Conservation (phyloP, 2,329 filamentous ascomycete species). For the Sclerotiophoma versabilis region DNA sequence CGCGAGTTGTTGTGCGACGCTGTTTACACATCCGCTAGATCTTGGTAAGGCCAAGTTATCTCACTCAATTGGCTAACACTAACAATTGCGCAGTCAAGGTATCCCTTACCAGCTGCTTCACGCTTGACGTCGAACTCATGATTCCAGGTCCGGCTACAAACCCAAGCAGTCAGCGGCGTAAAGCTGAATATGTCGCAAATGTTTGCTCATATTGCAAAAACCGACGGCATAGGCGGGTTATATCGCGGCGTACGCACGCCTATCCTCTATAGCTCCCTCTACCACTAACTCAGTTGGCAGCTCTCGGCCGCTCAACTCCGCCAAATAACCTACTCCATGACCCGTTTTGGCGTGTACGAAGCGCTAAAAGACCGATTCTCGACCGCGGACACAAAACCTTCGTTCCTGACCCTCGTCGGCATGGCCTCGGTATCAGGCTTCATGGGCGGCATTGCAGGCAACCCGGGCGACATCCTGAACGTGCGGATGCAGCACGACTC, state of each 20-base stretch:
- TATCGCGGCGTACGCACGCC: slow-evolving; percentile 74
- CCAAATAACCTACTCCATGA: slow-evolving; percentile 92
- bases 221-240: slow-evolving; percentile 78
- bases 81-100: slow-evolving; percentile 54
- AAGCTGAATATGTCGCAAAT: slow-evolving; percentile 82
- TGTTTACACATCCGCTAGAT: slow-evolving; percentile 92
- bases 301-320: slow-evolving; percentile 91
- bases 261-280: neutral
- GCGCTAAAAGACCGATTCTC: slow-evolving; percentile 79
- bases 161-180: slow-evolving; percentile 72
- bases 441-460: slow-evolving; percentile 86
- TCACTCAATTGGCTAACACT: slow-evolving; percentile 27
- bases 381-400: slow-evolving; percentile 61
- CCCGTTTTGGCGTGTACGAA: slow-evolving; percentile 96
- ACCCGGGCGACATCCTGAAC: slow-evolving; percentile 95
- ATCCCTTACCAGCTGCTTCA: slow-evolving; percentile 16
- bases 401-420: slow-evolving; percentile 78
- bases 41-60: slow-evolving; percentile 66
- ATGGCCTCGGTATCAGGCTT: slow-evolving; percentile 87
- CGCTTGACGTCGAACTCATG: slow-evolving; percentile 26
- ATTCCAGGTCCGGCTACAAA: slow-evolving; percentile 82
- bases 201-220: slow-evolving; percentile 79
- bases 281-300: slow-evolving; percentile 40
- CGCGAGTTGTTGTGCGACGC: slow-evolving; percentile 88
- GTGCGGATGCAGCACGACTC: slow-evolving; percentile 98